Evolutionary conservation across 768 basidiomycete genomes (phyloP).

Genomic region (Hypholoma sublateritium): DNA sequence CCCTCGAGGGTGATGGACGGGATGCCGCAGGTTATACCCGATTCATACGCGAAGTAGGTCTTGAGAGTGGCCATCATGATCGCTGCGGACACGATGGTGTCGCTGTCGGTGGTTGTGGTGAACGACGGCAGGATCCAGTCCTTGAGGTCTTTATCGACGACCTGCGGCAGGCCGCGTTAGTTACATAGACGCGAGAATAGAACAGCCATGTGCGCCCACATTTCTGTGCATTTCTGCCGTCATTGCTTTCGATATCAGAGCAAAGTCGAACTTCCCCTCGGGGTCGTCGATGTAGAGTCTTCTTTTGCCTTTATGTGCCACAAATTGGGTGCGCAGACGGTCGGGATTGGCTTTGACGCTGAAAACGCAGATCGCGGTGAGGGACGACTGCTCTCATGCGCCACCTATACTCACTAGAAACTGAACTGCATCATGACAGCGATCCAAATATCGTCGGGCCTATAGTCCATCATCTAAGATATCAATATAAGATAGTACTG

Average conservation of each 20-base stretch:
- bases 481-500: neutral
- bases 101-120: constrained; percentile 10
- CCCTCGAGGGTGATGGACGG: constrained; percentile 12
- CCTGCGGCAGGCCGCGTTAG: constrained; percentile 1
- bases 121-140: constrained; percentile 12
- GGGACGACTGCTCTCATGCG: neutral
- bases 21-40: constrained; percentile 7
- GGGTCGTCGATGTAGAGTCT: no score
- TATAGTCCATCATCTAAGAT: neutral
- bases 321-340: neutral
- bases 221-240: constrained; percentile 1
- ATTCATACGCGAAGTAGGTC: constrained; percentile 8
- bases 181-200: neutral
- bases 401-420: neutral
- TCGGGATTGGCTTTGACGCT: constrained; percentile 9
- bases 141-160: constrained; percentile 3
- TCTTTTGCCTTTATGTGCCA: no score
- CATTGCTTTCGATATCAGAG: no score
- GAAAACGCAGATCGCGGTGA: neutral
- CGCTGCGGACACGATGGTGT: constrained; percentile 9
- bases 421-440: constrained; percentile 11
- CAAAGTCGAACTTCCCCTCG: no score
- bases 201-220: neutral
- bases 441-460: constrained; percentile 15
- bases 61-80: constrained; percentile 15